Evolutionary conservation across 2,329 filamentous ascomycete species (phyloP), one percentile per base, ranked within the genome.

Genomic region (Phyllosticta citriasiana): DNA sequence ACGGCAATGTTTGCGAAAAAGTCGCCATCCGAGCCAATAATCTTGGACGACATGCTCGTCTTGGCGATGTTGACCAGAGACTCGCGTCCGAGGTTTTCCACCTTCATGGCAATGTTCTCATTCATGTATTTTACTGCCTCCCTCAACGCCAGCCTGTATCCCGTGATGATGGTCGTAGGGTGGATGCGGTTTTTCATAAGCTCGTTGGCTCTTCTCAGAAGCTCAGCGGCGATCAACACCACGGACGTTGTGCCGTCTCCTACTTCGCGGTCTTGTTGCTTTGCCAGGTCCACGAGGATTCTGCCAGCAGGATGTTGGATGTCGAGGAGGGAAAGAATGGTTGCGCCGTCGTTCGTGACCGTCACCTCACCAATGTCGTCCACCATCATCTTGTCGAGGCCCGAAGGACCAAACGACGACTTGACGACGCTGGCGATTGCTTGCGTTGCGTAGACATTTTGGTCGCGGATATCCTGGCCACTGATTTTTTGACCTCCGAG

Each of bases 331-430:
- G 86, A 91, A 67, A 99, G 85, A 71, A 99, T 99, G 35, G 94
- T 99, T 60, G 94, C 94, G 72, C 94, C 94, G 77, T 99, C 94
- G 78, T 99, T 99, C 67, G 94, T 99, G 63, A 99, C 94, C 64
- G 94, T 99, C 63, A 99, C 94, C 80, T 99, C 94, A 72, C 94
- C 94, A 75, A 99, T 97, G 74, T 99, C 94, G 79, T 99, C 94
- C 70, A 99, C 94, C 94, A 99, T 97, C 94, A 99, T 99, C 84
- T 99, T 99, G 76, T 99, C 94, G 67, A 99, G 84, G 56, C 94
- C 94, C 65, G 91, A 96, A 57, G 94, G 94, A 61, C 94, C 94
- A 73, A 99, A 99, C 16, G 94, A 99, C 77, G 90, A 96, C 82
- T 96, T 97, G 76, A 99, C 91, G 63, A 99, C 92, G 85, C 97